Evolutionary conservation across 805 yeast genomes (phyloP), one percentile per base, ranked within the genome.

Genomic region (baker's yeast (Saccharomyces cerevisiae)): DNA sequence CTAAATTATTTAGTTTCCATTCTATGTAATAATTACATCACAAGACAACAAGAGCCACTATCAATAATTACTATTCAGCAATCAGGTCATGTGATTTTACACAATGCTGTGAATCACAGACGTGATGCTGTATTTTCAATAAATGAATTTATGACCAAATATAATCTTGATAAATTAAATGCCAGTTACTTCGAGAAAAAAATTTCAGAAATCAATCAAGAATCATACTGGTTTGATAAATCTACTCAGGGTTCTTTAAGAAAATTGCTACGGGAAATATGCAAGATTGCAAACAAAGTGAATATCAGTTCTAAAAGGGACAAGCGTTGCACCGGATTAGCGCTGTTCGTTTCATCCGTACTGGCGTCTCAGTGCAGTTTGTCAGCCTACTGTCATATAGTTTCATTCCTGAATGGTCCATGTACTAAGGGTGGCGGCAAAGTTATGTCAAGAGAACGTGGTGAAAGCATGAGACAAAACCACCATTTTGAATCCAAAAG

Each of bases 341-440:
- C 64, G 10, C 21, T 61, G 13, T 57, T 61, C 26, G 41, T 63
- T 6, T 59, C 61, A 6, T 30, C 56, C 3, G 28, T 54, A 14
- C n/a, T 57, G n/a, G 48, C 50, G 9, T 47, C 48, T 11, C 13
- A 17, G 32, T 46, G 28, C 11, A 13, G 10, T 8, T 31, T 6
- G n/a, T 43, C 22, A 24, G 13, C 17, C 6, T 10, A n/a, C 13
- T 30, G 28, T 22, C 48, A 57, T 41, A 55, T 59, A 6, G 29
- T 60, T 2, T 51, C 58, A 6, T 61, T 63, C 47, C 26, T 63
- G 13, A 48, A 41, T 2, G 67, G 67, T 1, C 63, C 67, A 13
- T 59, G 65, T 48, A 63, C 67, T n/a, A 53, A 50, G 17, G 64
- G 63, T 5, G 57, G 62, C 3, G 67, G 65, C 2, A 63, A 61